phyloP scores from a whole-genome alignment of 352 stramenopile species.

The Phytophthora ramorum region DNA sequence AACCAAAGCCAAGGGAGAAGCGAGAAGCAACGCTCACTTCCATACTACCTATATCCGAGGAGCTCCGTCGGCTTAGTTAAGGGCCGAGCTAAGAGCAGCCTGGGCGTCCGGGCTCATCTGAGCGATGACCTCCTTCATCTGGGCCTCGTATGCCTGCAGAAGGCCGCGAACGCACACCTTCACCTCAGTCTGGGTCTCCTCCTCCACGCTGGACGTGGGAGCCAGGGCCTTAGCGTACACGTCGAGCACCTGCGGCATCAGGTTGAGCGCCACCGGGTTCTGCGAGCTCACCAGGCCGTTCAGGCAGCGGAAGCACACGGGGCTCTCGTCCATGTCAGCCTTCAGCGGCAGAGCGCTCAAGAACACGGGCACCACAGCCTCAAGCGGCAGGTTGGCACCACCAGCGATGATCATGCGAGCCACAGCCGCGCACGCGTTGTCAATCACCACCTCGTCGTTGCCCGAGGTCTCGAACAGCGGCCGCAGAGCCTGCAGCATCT shows the following conservation, averaged over 20 bases:
- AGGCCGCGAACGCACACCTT: constrained; percentile 73
- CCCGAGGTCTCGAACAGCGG: constrained; percentile 91
- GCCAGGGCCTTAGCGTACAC: constrained; percentile 83
- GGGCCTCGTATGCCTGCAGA: constrained; percentile 68
- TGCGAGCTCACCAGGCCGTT: constrained; percentile 93
- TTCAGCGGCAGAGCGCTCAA: constrained; percentile 95
- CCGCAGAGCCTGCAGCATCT: constrained; percentile 92
- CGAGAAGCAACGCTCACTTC: not conserved
- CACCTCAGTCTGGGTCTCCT: constrained; percentile 78
- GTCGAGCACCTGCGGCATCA: constrained; percentile 79
- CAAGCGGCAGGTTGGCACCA: constrained; percentile 84
- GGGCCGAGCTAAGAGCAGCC: constrained; percentile 61
- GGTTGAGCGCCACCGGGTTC: constrained; percentile 76
- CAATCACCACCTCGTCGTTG: constrained; percentile 89
- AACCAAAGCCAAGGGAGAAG: constrained; percentile 18
- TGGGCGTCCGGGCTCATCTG: constrained; percentile 81
- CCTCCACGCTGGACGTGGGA: constrained; percentile 69
- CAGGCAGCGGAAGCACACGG: constrained; percentile 95
- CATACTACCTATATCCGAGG: constrained; percentile 27
- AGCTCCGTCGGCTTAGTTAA: constrained; percentile 44
- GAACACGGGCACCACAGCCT: constrained; percentile 95
- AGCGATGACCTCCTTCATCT: constrained; percentile 82
- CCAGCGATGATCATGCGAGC: constrained; percentile 93
- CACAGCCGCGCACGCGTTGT: constrained; percentile 95
- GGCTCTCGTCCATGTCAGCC: constrained; percentile 96